These are phyloP conservation scores for Sarocladium oryzae DNA, from an alignment of 2,329 filamentous ascomycete species.

Conservation along the genomic window DNA sequence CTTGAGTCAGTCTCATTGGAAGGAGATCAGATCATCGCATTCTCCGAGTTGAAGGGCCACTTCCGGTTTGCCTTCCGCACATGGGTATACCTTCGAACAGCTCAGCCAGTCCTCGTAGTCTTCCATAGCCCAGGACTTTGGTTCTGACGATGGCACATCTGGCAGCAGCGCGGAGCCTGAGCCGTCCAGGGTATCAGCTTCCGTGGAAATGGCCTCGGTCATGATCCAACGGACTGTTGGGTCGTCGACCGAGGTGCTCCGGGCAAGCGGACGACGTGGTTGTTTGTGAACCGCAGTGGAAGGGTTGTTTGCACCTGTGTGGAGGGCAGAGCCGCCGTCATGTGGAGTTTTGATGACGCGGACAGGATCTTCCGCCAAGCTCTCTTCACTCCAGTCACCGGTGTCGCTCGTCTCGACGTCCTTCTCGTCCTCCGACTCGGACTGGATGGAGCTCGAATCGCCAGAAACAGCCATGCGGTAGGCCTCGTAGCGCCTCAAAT, in stretches of 20 bases:
- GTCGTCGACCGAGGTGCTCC: no score
- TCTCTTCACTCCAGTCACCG: not conserved
- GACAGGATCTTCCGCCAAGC: not conserved
- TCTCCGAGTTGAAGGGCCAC: no score
- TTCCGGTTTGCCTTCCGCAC: no score
- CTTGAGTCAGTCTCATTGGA: no score
- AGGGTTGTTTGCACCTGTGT: not conserved
- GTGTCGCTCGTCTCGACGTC: not conserved
- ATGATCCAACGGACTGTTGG: no score
- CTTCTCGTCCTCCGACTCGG: not conserved
- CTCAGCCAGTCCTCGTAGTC: not conserved
- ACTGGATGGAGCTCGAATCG: not conserved
- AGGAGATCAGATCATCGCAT: not conserved
- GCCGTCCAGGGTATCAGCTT: no score
- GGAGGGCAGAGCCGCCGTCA: not conserved
- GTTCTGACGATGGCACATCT: not conserved
- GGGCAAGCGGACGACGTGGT: no score
- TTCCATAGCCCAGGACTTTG: not conserved
- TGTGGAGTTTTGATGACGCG: not conserved
- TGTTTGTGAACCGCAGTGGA: no score
- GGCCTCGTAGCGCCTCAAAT: constrained; percentile 1
- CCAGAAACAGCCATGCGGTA: not conserved
- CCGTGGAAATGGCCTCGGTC: no score
- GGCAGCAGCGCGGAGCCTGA: no score
- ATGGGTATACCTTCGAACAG: not conserved